Base-by-base conservation (phyloP, 2,329 filamentous ascomycete species). In the Pseudocercospora musae region DNA sequence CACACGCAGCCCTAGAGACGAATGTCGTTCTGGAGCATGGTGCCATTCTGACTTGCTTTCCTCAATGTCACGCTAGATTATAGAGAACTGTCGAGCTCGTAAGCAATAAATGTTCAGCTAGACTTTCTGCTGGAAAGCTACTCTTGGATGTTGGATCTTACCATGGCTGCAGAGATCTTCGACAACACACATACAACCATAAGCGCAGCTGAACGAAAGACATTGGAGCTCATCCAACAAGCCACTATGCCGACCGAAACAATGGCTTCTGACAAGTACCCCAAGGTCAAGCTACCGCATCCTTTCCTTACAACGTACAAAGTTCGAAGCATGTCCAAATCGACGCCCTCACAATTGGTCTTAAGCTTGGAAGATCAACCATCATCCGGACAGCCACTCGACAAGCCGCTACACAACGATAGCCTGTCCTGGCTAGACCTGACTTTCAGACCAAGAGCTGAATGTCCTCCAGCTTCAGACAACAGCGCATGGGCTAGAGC, bases 211-310 rank as follows among this genome's bases (percentile, higher is more conserved):
- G 46, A 49, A 49, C 46, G 46, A 49, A 49, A 49, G 46, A 49
- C 46, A 13, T 49, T 49, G 21, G 46, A 49, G 21, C 21, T 49
- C 18, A 49, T 49, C 4, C 46, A 49, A 13, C 46, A 49, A 15
- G 15, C n/a, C 23, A 49, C 46, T 23, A 49, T 49, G 46, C 46
- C 46, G 18, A 49, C 46, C 11, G 46, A 29, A 44, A 46, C 55
- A 9, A 57, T 46, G 33, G 33, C 55, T 18, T 29, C 55, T 18
- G 18, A 55, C 52, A 55, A 58, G n/a, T 58, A 58, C 13, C 75
- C 78, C 29, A 70, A 70, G 60, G 75, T 81, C 23, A 81, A 80
- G 66, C 75, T 81, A 29, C 79, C 79, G 20, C 78, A 81, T 61
- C 79, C 79, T 3, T 81, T 77, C 56, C 72, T 81, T 42, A 80